Base-by-base conservation (phyloP, 345 rosid species). In the Moricandia arvensis region DNA sequence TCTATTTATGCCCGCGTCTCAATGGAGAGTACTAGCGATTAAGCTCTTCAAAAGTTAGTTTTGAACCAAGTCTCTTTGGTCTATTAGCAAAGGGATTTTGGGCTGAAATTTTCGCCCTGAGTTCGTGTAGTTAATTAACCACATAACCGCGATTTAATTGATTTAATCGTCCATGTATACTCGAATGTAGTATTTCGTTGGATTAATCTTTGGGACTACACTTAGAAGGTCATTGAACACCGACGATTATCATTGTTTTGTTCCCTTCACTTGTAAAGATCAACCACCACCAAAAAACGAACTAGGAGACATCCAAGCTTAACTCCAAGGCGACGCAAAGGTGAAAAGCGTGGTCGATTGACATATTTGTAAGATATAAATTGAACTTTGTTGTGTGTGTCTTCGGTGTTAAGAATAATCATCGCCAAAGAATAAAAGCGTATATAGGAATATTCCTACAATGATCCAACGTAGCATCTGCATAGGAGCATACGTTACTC, bases 381-480 rank as follows among this genome's bases (percentile, higher is more conserved):
- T 11, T 7, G 0, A 5, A 7, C 21, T 34, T 18, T 33, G 43
- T 18, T 33, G 43, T 41, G 10, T 47, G 8, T 60, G 69, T 11
- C 74, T 29, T 69, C 64, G 43, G 31, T 35, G 45, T 51, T 8
- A 76, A 69, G 69, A 69, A 53, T 53, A 62, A 54, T 29, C 4
- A 35, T 12, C 2, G n/a, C 63, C 13, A 1, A 8, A 37, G 57
- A 76, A 60, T 53, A 55, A 68, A 59, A 51, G 47, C 74, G 35
- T 76, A 30, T 33, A 62, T 62, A 68, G 7, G 75, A 17, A 68
- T 61, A 75, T 67, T 68, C 74, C 26, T 69, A 68, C 69, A 18
- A 37, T 53, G 69, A 68, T 69, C 75, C 34, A 35, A 75, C 79
- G 75, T 63, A 76, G 64, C 79, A 76, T 69, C 57, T 51, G 75